Percentiles rank a stretch among this genome's conserved stretches.
Conservation (phyloP, 148 eudicot species). For the Camellia lanceoleosa region DNA sequence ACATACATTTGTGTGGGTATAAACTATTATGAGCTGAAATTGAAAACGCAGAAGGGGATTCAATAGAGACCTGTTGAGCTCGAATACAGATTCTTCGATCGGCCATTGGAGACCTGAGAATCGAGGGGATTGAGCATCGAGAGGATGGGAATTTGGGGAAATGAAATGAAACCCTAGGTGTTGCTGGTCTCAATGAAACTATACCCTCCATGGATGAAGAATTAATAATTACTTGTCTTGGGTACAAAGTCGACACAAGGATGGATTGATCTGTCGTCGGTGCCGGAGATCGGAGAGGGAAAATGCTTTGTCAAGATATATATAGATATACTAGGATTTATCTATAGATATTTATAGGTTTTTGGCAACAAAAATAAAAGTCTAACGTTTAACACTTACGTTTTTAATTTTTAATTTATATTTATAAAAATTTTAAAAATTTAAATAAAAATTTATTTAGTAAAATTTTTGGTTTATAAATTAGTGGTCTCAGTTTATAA, state of each 20-base stretch:
- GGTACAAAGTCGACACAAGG: background rate
- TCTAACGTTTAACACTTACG: too few species aligned
- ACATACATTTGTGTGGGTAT: too few species aligned
- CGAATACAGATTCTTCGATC: slow-evolving; percentile 29
- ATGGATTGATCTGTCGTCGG: background rate
- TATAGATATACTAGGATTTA: too few species aligned
- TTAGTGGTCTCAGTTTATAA: too few species aligned
- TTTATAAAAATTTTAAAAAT: too few species aligned
- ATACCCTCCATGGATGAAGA: slow-evolving; percentile 32
- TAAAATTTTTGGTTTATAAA: too few species aligned
- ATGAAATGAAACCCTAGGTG: slow-evolving; percentile 25
- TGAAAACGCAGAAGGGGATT: background rate
- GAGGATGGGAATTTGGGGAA: slow-evolving; percentile 12
- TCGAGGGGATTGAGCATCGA: slow-evolving; percentile 5
- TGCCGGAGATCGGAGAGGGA: background rate
- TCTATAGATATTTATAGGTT: too few species aligned
- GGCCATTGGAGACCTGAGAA: slow-evolving; percentile 24
- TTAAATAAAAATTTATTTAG: too few species aligned
- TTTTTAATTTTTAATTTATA: too few species aligned
- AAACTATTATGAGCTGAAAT: background rate
- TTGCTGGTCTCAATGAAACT: slow-evolving; percentile 18
- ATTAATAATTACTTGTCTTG: background rate
- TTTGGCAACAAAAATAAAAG: too few species aligned
- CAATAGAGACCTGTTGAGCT: slow-evolving; percentile 53
- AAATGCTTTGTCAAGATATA: too few species aligned